These are phyloP conservation scores for Cronartium quercuum DNA, from an alignment of 1,284 basidiomycete species.

Conservation along the genomic window DNA sequence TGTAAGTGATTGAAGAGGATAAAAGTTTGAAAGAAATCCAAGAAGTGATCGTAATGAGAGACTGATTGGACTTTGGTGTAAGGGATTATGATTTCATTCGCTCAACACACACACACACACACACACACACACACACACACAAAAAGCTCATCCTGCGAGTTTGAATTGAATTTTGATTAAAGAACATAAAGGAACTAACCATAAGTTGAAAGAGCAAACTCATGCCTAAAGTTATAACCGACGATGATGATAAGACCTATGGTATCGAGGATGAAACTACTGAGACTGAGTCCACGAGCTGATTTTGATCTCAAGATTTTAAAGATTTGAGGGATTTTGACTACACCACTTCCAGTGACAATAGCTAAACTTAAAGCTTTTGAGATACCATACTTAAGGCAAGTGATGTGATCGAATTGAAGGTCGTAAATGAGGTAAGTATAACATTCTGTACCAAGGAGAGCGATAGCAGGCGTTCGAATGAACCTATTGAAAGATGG, in stretches of 20 bases:
- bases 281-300: conserved; percentile 69
- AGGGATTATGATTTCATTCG: no score
- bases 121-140: no score
- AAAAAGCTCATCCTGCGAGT: neutral
- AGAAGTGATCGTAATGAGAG: neutral
- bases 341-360: conserved; percentile 83
- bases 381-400: conserved; percentile 83
- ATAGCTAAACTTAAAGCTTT: conserved; percentile 89
- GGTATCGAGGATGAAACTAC: conserved; percentile 59
- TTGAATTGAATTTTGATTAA: neutral
- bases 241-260: conserved; percentile 62
- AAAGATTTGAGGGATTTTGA: conserved; percentile 83
- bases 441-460: conserved; percentile 63
- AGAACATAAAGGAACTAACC: conserved; percentile 52
- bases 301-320: conserved; percentile 59
- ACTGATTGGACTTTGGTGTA: no score
- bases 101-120: no score
- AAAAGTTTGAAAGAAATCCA: neutral
- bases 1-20: neutral
- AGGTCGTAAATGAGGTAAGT: conserved; percentile 80
- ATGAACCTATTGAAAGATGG: conserved; percentile 16
- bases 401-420: conserved; percentile 70
- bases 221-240: conserved; percentile 69
- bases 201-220: conserved; percentile 89
- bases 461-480: conserved; percentile 13